phyloP scores from a whole-genome alignment of 176 grass and related monocot genomes.

The Aegilops speltoides region DNA sequence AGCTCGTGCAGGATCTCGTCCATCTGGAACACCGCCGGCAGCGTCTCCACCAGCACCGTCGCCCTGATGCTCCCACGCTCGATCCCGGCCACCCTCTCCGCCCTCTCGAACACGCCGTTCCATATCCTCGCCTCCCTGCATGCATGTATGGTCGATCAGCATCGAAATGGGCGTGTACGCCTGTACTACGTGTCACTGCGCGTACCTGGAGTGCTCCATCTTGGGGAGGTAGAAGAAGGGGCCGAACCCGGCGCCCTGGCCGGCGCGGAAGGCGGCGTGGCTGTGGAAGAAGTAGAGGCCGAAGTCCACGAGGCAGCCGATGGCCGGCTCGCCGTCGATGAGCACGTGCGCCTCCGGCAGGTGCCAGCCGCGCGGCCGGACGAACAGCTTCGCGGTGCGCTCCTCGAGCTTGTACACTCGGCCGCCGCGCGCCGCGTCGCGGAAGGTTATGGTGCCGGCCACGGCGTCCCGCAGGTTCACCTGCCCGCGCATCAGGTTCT shows the following conservation, averaged over 20 bases:
- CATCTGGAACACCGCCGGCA: conserved; percentile 95
- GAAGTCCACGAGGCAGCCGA: conserved; percentile 86
- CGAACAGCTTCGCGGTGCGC: conserved; percentile 71
- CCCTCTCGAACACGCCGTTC: conserved; percentile 79
- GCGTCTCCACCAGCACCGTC: conserved; percentile 92
- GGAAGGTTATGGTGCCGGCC: conserved; percentile 67
- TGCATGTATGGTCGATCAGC: neutral
- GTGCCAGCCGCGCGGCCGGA: conserved; percentile 89
- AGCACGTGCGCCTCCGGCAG: conserved; percentile 81
- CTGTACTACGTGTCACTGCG: no score
- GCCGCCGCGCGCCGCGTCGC: conserved; percentile 50
- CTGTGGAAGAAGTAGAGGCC: conserved; percentile 99
- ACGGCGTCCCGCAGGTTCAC: conserved; percentile 84
- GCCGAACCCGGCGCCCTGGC: conserved; percentile 64
- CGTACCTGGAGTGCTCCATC: conserved; percentile 88
- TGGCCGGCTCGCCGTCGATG: conserved; percentile 76
- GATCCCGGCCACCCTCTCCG: conserved; percentile 55
- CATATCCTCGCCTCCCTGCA: conserved; percentile 88
- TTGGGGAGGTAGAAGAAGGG: conserved; percentile 99
- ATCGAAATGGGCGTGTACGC: no score
- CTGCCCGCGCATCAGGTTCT: conserved; percentile 93
- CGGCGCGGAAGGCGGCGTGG: conserved; percentile 54
- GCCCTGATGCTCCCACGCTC: conserved; percentile 71
- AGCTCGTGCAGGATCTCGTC: conserved; percentile 96
- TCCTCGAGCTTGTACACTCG: conserved; percentile 58